Percentiles rank a stretch among this genome's conserved stretches.
Conservation (phyloP, 148 eudicot species). For the Rhododendron griersonianum region DNA sequence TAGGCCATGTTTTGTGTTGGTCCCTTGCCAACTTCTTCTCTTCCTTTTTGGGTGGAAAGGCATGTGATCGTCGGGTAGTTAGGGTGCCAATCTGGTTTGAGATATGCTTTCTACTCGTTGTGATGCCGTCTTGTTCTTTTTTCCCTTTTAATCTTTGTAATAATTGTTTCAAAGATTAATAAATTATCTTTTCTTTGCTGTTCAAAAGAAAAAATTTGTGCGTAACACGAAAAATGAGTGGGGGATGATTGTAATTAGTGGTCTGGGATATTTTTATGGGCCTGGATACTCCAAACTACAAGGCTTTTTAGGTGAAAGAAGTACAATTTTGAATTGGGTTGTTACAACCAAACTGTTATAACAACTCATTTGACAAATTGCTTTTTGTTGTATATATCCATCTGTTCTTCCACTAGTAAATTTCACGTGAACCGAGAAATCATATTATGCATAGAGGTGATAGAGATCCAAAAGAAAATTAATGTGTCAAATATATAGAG, state of each 20-base stretch:
- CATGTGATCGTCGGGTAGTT: too few species aligned
- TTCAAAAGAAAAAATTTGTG: too few species aligned
- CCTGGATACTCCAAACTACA: background rate
- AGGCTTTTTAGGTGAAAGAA: background rate
- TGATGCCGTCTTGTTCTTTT: background rate
- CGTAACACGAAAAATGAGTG: background rate
- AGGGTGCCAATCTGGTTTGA: too few species aligned
- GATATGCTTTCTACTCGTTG: background rate
- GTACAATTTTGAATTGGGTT: background rate
- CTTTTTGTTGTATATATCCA: background rate
- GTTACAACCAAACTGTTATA: background rate
- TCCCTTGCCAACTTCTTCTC: too few species aligned
- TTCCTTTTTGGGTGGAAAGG: too few species aligned
- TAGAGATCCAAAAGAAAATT: background rate
- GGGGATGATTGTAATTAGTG: background rate
- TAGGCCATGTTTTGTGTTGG: background rate
- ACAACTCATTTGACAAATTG: background rate
- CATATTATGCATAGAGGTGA: background rate
- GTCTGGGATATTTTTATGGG: background rate
- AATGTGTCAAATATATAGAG: background rate
- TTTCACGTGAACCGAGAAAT: background rate
- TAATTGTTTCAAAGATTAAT: background rate
- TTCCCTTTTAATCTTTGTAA: background rate
- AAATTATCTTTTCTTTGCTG: too few species aligned
- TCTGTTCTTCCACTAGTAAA: background rate